These are phyloP conservation scores for Tolypocladium inflatum DNA, from an alignment of 2,329 filamentous ascomycete species.

Conservation along the genomic window DNA sequence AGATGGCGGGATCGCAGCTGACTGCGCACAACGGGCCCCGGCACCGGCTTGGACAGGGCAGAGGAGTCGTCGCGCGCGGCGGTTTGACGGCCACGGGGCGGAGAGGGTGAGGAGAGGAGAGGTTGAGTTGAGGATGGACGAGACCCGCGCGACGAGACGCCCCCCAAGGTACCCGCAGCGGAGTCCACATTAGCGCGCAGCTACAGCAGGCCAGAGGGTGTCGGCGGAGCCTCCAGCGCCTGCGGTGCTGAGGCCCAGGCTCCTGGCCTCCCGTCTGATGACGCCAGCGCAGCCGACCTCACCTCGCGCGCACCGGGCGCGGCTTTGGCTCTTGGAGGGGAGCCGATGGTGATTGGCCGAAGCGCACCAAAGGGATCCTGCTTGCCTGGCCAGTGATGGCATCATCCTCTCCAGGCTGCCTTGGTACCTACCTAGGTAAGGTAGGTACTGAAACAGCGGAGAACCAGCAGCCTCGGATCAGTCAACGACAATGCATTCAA, in stretches of 20 bases:
- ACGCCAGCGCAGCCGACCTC: no score
- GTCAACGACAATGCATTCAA: no score
- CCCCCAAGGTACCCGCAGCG: neutral
- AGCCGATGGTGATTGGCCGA: no score
- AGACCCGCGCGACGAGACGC: neutral
- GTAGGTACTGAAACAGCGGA: no score
- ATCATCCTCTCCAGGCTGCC: no score
- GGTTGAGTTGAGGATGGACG: neutral
- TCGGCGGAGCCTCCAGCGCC: neutral
- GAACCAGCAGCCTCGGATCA: no score
- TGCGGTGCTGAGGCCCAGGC: neutral
- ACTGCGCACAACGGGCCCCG: neutral
- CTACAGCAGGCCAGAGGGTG: neutral
- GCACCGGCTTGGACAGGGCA: neutral
- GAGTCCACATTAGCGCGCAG: neutral
- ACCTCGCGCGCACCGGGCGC: no score
- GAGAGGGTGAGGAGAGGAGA: neutral
- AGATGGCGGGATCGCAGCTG: neutral
- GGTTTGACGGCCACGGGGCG: neutral
- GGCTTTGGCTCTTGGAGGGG: no score
- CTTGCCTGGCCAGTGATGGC: no score
- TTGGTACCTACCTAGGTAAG: no score
- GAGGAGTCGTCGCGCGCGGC: neutral
- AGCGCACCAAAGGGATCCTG: no score
- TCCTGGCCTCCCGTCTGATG: no score